These are phyloP conservation scores for Quercus berberidifolia DNA, from an alignment of 306 rosid genomes.

Conservation along the genomic window DNA sequence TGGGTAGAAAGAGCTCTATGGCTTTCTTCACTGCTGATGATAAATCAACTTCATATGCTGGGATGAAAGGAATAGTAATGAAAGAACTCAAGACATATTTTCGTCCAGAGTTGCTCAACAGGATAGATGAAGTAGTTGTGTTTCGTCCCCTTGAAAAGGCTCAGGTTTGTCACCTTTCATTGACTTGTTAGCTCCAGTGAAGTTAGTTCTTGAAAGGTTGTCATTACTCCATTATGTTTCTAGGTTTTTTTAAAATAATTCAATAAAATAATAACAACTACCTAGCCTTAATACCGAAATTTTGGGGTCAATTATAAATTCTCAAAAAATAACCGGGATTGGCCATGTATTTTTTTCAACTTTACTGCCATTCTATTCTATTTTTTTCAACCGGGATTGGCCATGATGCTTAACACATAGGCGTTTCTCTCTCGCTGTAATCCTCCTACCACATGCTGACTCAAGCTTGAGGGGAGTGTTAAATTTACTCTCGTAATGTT, in stretches of 20 bases:
- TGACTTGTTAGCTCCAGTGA: not conserved
- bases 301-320: too few species aligned
- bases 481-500: too few species aligned
- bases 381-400: too few species aligned
- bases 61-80: constrained; percentile 66
- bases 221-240: not conserved
- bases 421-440: too few species aligned
- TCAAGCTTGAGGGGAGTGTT: too few species aligned
- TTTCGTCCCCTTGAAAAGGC: constrained; percentile 78
- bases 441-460: too few species aligned
- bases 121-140: constrained; percentile 88
- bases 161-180: constrained; percentile 55
- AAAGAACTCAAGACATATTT: constrained; percentile 87
- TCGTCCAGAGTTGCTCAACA: constrained; percentile 89
- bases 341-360: too few species aligned
- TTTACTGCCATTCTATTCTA: too few species aligned
- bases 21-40: constrained; percentile 68
- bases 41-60: constrained; percentile 54
- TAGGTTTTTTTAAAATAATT: not conserved
- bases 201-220: not conserved
- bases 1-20: constrained; percentile 57
- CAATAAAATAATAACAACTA: not conserved
- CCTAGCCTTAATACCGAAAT: too few species aligned
- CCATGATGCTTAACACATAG: too few species aligned
- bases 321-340: too few species aligned